Conservation (phyloP, 2,329 filamentous ascomycete species). For the Colletotrichum endophyticum region DNA sequence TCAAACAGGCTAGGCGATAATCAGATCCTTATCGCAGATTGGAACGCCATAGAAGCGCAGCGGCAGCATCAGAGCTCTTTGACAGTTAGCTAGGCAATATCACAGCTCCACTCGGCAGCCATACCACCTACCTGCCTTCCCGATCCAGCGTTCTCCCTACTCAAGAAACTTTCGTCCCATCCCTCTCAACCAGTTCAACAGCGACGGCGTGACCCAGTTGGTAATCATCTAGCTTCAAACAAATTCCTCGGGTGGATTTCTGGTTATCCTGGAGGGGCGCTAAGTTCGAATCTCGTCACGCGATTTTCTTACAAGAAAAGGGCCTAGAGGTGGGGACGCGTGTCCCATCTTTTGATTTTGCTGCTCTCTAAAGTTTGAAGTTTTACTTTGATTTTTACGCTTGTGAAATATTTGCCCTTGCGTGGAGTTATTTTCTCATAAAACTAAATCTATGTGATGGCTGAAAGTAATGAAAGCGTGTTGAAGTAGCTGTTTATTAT, state of each 20-base stretch:
- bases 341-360: neutral
- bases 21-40: neutral
- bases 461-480: neutral
- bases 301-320: neutral
- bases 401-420: accelerated
- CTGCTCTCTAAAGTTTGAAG: neutral
- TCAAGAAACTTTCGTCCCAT: neutral
- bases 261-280: neutral
- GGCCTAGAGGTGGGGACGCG: neutral
- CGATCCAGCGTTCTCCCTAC: neutral
- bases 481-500: neutral
- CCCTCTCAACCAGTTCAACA: neutral
- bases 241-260: neutral
- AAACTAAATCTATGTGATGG: too few species aligned
- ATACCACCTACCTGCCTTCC: neutral
- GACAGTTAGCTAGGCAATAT: neutral
- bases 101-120: neutral
- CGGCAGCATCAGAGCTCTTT: neutral
- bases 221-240: neutral
- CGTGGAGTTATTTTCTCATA: too few species aligned
- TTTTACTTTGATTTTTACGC: neutral
- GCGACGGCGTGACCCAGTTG: neutral
- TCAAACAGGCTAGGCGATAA: neutral
- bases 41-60: neutral
- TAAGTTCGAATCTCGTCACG: neutral